Percentiles rank a stretch among this genome's conserved stretches.
Conservation (phyloP, 2,329 filamentous ascomycete genomes). For the Scedosporium dehoogii region DNA sequence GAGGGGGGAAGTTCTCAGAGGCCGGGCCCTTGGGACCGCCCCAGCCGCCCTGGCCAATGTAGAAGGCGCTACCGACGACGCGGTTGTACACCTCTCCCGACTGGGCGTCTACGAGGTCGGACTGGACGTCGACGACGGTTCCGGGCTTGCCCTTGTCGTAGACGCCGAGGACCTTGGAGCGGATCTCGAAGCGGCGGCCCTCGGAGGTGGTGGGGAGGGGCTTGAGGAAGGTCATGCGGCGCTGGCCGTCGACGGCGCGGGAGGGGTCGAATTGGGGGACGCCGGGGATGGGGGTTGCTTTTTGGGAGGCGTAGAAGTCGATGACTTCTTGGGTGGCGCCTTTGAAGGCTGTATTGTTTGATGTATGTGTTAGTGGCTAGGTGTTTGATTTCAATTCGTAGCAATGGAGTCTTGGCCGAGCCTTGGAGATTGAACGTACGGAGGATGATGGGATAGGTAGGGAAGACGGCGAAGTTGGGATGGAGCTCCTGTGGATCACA, state of each 20-base stretch:
- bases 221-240: slow-evolving; percentile 67
- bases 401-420: slow-evolving; percentile 5
- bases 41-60: slow-evolving; percentile 72
- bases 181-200: slow-evolving; percentile 65
- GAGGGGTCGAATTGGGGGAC: slow-evolving; percentile 67
- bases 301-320: slow-evolving; percentile 71
- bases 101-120: slow-evolving; percentile 60
- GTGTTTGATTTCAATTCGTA: background rate
- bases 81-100: slow-evolving; percentile 43
- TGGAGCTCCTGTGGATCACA: slow-evolving; percentile 59
- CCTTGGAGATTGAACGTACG: slow-evolving; percentile 33
- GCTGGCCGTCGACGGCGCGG: slow-evolving; percentile 75
- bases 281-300: slow-evolving; percentile 57
- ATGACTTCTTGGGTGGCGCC: slow-evolving; percentile 64
- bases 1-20: slow-evolving; percentile 67
- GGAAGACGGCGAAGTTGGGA: slow-evolving; percentile 78
- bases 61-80: slow-evolving; percentile 63
- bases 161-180: slow-evolving; percentile 70
- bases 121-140: slow-evolving; percentile 72
- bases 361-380: background rate
- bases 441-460: slow-evolving; percentile 76
- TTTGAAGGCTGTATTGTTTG: slow-evolving; percentile 57
- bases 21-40: slow-evolving; percentile 83
- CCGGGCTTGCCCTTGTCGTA: slow-evolving; percentile 85
- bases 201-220: slow-evolving; percentile 62